Base-by-base conservation (phyloP, 2,329 filamentous ascomycete genomes). In the Lasiodiplodia citricola region DNA sequence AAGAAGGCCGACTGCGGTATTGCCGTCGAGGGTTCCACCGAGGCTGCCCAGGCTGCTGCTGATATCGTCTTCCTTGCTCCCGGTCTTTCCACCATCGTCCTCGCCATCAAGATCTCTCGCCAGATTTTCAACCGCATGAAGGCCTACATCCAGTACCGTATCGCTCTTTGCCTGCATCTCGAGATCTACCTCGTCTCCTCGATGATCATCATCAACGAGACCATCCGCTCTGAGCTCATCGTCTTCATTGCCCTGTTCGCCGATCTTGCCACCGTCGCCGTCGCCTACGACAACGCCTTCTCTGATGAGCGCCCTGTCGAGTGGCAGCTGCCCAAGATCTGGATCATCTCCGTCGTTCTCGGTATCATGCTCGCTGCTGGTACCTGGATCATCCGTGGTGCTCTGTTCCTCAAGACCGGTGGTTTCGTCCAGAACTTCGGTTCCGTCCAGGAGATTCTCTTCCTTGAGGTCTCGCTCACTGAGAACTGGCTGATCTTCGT, bases 311-410 rank as follows among this genome's bases (percentile, higher is more conserved):
- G 91, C 50, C 91, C 91, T 16, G 91, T 93, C 75, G 91, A 93
- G 80, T 93, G 91, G 91, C 91, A 93, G 82, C 80, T 93, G 72
- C 90, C 91, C 72, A 93, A 93, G 86, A 93, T 93, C 78, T 93
- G 91, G 91, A 86, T 93, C 73, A 92, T 93, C 75, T 90, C 87
- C 71, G 84, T 91, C 72, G 82, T 91, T 70, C 87, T 93, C 63
- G 91, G 91, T 79, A 72, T 87, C 41, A 81, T 92, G 55, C 89
- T 93, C 52, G 91, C 91, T 67, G 77, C 87, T 55, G 91, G 84
- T 70, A 93, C 91, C 74, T 93, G 91, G 91, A 84, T 93, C 76
- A 83, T 92, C 72, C 91, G 91, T 75, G 91, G 87, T 65, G 86
- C 90, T 60, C 82, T 93, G 76, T 93, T 88, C 86, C 81, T 92